Evolutionary conservation across 202 grass and related monocot species (phyloP).

Genomic region (Cymbopogon flexuosus): DNA sequence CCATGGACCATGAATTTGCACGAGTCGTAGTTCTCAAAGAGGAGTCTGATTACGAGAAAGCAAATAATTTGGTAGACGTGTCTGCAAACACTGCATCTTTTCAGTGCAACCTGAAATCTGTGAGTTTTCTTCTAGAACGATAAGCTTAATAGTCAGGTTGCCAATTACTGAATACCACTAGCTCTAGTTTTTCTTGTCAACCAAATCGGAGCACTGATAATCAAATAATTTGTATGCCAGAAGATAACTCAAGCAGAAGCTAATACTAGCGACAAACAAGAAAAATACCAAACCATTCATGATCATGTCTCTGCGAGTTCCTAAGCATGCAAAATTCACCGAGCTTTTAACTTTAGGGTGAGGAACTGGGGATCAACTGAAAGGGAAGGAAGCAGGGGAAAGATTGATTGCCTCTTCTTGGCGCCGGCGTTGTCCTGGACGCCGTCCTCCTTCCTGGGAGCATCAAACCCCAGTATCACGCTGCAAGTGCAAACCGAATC

Average conservation of each 20-base stretch:
- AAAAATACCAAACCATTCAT: neutral
- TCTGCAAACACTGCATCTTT: neutral
- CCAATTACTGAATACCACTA: neutral
- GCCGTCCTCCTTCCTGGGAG: slow-evolving; percentile 43
- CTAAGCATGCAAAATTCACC: neutral
- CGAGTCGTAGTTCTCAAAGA: neutral
- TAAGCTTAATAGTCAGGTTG: neutral
- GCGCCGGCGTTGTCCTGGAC: slow-evolving; percentile 40
- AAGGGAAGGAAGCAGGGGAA: neutral
- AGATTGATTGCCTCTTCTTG: slow-evolving; percentile 69
- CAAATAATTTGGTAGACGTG: neutral
- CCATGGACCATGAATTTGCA: neutral
- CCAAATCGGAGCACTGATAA: neutral
- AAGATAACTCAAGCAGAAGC: neutral
- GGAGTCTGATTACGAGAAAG: neutral
- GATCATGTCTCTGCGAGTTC: neutral
- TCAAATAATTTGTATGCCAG: no score
- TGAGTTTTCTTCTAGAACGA: neutral
- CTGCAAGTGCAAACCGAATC: slow-evolving; percentile 34
- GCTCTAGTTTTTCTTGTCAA: neutral
- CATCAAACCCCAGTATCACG: slow-evolving; percentile 72
- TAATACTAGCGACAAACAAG: neutral
- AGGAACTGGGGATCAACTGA: neutral
- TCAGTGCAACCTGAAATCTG: neutral
- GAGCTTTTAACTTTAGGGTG: neutral